Base-by-base conservation (phyloP, 768 basidiomycete genomes). In the Kwoniella bestiolae region DNA sequence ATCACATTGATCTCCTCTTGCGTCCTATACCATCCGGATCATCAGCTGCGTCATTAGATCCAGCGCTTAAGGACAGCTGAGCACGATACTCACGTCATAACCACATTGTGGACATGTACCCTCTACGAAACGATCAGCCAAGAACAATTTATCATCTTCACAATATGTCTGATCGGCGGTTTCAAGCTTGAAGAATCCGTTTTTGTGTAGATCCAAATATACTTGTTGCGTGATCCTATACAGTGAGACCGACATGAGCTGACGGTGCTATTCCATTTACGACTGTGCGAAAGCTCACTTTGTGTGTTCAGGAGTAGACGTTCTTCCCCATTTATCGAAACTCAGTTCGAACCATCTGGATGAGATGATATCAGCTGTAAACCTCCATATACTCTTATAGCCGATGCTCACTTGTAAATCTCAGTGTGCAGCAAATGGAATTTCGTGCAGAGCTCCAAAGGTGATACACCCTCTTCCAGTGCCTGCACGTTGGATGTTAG, bases 1-100 rank as follows among this genome's bases (percentile, higher is more conserved):
- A 81, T 99, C 96, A 81, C 96, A 99, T 83, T 99, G 96, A 80
- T 99, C 96, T 7, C 96, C 96, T 35, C 96, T 90, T 34, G 95
- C 96, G 74, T 97, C 96, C 90, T 92, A 53, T 5, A 14, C 46
- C 49, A 47, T 47, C 26, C 45, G 18, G 25, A 23, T 23, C 44
- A 56, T 38, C 3, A 18, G 5, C 47, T 31, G 26, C 18, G 1
- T 47, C 1, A 58, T 28, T 26, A 6, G 12, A 23, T 57, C 34
- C 56, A 7, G 38, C 14, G 11, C 31, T 18, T 26, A 7, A 46
- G 46, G 31, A 46, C 9, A 25, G 63, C 16, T 31, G 38, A 53
- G 3, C n/a, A 18, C 18, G 23, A 14, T 12, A 75, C 86, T 70
- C 65, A 91, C 91, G 65, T 93, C 90, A 69, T 88, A 93, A 52